Conservation (phyloP, 192 early-diverging fungal species). For the Coemansia sp. region DNA sequence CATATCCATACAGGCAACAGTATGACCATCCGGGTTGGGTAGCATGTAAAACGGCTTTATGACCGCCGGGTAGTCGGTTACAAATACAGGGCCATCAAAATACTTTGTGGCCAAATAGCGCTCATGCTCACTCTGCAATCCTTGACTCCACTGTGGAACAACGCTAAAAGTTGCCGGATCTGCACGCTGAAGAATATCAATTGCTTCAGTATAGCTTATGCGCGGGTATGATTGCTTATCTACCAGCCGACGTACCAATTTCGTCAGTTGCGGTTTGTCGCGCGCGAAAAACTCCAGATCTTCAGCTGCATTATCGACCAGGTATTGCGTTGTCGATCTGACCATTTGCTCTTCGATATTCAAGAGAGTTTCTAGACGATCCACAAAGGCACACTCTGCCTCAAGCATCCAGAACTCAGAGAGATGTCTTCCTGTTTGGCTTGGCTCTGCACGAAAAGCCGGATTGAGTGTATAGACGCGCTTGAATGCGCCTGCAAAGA, state of each 20-base stretch:
- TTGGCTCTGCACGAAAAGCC: constrained; percentile 81
- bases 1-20: constrained; percentile 82
- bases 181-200: constrained; percentile 62
- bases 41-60: constrained; percentile 93
- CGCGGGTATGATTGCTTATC: constrained; percentile 59
- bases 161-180: constrained; percentile 59
- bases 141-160: constrained; percentile 69
- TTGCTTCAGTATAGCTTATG: constrained; percentile 74
- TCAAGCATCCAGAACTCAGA: constrained; percentile 97
- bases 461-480: constrained; percentile 82
- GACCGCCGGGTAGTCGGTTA: constrained; percentile 79
- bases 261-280: constrained; percentile 52
- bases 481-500: constrained; percentile 65
- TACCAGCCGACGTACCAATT: constrained; percentile 32
- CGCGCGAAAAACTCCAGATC: constrained; percentile 59
- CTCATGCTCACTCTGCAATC: constrained; percentile 85
- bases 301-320: constrained; percentile 53
- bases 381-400: constrained; percentile 78
- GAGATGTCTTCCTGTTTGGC: constrained; percentile 76
- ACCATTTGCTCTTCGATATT: constrained; percentile 70
- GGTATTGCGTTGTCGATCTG: constrained; percentile 55
- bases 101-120: constrained; percentile 68
- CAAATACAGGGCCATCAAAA: constrained; percentile 75
- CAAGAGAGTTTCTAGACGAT: constrained; percentile 60
- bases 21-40: constrained; percentile 56